Conservation (phyloP, 768 basidiomycete species). For the Mycena pura region DNA sequence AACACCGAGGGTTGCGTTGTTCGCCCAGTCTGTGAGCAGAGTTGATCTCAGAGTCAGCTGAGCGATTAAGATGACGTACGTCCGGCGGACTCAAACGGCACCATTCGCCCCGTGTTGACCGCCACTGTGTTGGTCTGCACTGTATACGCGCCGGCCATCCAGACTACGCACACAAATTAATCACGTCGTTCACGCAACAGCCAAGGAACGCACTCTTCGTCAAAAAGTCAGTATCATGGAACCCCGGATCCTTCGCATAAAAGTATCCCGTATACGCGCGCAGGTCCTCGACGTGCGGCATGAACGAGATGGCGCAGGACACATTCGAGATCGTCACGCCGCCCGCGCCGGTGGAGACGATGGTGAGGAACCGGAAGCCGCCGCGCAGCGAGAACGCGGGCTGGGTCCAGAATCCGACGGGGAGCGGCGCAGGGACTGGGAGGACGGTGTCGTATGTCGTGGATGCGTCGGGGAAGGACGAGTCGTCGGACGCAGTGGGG, state of each 20-base stretch:
- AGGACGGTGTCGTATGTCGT: conserved; percentile 53
- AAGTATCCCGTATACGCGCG: conserved; percentile 62
- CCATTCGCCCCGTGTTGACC: conserved; percentile 54
- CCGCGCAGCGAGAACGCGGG: conserved; percentile 53
- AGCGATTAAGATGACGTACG: conserved; percentile 33
- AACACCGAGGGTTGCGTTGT: conserved; percentile 60
- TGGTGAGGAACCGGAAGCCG: conserved; percentile 60
- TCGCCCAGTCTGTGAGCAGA: conserved; percentile 56
- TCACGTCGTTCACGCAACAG: background rate
- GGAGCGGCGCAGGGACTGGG: conserved; percentile 43
- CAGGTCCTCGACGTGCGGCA: conserved; percentile 57
- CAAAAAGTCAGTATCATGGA: conserved; percentile 54
- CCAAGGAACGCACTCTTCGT: conserved; percentile 48
- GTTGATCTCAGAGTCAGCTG: background rate
- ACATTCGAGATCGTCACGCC: conserved; percentile 55
- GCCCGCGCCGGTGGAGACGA: conserved; percentile 43
- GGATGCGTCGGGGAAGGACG: conserved; percentile 52
- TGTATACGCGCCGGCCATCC: conserved; percentile 69
- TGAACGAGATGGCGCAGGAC: conserved; percentile 57
- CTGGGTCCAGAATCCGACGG: conserved; percentile 54
- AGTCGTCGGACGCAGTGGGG: conserved; percentile 60
- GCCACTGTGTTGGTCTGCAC: conserved; percentile 64
- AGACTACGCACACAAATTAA: conserved; percentile 41
- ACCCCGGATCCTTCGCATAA: conserved; percentile 50
- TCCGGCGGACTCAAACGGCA: conserved; percentile 54